These are phyloP conservation scores for Iberis amara DNA, from an alignment of 441 rosid genomes.

Conservation along the genomic window DNA sequence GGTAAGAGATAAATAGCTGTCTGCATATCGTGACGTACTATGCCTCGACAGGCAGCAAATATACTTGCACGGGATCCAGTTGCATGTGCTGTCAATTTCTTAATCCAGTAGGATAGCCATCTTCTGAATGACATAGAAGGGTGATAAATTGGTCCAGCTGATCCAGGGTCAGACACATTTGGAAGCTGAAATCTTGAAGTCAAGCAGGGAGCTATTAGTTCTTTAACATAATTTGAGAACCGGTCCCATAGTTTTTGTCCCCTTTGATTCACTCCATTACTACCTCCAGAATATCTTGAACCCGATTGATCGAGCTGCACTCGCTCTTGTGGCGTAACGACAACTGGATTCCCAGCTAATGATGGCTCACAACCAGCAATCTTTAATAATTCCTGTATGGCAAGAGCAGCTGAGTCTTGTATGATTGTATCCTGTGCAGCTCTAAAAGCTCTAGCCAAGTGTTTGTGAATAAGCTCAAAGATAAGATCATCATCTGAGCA, in stretches of 20 bases:
- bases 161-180: constrained; percentile 65
- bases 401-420: constrained; percentile 99
- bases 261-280: constrained; percentile 51
- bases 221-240: constrained; percentile 91
- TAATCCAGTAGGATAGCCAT: constrained; percentile 92
- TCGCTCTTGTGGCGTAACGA: constrained; percentile 42
- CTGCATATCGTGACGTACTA: constrained; percentile 98
- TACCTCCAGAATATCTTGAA: constrained; percentile 35
- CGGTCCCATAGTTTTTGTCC: constrained; percentile 95
- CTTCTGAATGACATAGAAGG: constrained; percentile 98
- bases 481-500: constrained; percentile 99
- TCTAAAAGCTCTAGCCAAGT: constrained; percentile 96
- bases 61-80: constrained; percentile 86
- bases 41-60: constrained; percentile 92
- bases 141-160: constrained; percentile 73
- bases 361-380: constrained; percentile 98
- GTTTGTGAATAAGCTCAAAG: constrained; percentile 93
- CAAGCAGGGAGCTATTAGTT: constrained; percentile 94
- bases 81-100: constrained; percentile 81
- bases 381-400: constrained; percentile 94
- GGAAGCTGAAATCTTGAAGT: constrained; percentile 98
- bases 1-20: constrained; percentile 88
- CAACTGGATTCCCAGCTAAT: constrained; percentile 61
- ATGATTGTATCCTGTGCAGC: constrained; percentile 92
- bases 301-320: constrained; percentile 31